Conservation (phyloP, 306 rosid species). For the Cucurbita maxima region DNA sequence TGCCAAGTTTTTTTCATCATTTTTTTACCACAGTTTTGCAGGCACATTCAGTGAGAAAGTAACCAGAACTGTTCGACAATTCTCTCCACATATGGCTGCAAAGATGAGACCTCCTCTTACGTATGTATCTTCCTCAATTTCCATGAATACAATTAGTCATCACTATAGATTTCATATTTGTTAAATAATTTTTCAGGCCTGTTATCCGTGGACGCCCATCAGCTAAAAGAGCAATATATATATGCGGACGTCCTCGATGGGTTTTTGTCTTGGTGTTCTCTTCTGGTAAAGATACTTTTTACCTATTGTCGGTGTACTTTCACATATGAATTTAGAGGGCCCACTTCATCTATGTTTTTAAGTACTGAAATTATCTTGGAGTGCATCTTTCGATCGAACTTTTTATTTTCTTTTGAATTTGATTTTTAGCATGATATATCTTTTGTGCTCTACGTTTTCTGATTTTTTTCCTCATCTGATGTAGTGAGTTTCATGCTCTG, state of each 20-base stretch:
- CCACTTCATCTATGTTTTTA: neutral
- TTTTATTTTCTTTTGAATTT: neutral
- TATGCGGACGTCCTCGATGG: constrained; percentile 94
- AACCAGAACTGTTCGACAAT: constrained; percentile 70
- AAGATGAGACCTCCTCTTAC: constrained; percentile 97
- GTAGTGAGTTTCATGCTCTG: constrained; percentile 71
- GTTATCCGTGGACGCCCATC: constrained; percentile 98
- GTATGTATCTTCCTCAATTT: constrained; percentile 35
- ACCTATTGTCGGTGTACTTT: neutral
- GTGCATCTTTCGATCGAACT: neutral
- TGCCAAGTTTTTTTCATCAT: neutral
- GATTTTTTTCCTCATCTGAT: neutral
- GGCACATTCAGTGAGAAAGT: constrained; percentile 93
- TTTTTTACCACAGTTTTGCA: constrained; percentile 63
- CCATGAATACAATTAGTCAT: neutral
- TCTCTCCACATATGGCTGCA: constrained; percentile 94
- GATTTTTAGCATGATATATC: neutral
- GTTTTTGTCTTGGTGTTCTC: constrained; percentile 61
- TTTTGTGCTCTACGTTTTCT: neutral
- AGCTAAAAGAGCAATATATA: constrained; percentile 68
- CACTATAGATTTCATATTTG: constrained; percentile 9
- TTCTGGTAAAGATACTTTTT: constrained; percentile 34
- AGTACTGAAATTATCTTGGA: neutral
- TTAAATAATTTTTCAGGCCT: constrained; percentile 52
- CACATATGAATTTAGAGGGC: neutral